These are phyloP conservation scores for Ambrosia trifida DNA, from an alignment of 129 eudicot genomes.

Conservation along the genomic window DNA sequence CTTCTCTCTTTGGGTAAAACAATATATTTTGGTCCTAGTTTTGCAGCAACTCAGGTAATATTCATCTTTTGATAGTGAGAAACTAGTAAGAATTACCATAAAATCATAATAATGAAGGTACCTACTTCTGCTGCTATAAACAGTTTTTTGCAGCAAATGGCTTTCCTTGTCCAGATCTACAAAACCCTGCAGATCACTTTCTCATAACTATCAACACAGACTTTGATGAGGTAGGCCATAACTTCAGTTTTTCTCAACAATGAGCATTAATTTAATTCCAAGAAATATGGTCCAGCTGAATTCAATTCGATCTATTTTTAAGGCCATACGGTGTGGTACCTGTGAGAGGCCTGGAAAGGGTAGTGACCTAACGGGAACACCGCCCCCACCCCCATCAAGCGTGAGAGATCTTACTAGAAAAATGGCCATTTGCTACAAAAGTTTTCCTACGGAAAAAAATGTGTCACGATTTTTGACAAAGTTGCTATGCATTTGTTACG, in stretches of 20 bases:
- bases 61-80: background rate
- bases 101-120: background rate
- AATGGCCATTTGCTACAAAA: too few relatives aligned
- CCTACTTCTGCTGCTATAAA: background rate
- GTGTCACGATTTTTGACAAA: too few relatives aligned
- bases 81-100: background rate
- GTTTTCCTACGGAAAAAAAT: too few relatives aligned
- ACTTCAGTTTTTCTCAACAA: background rate
- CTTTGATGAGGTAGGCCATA: conserved; percentile 49
- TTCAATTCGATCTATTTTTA: too few relatives aligned
- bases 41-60: conserved; percentile 57
- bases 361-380: too few relatives aligned
- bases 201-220: conserved; percentile 66
- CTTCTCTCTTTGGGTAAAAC: conserved; percentile 60
- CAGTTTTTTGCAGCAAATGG: conserved; percentile 66
- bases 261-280: too few relatives aligned
- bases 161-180: conserved; percentile 53
- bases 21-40: conserved; percentile 57
- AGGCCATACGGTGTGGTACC: too few relatives aligned
- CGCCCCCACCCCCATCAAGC: too few relatives aligned
- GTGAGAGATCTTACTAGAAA: too few relatives aligned
- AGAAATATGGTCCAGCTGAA: too few relatives aligned
- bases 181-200: conserved; percentile 67
- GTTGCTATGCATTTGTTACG: too few relatives aligned
- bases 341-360: too few relatives aligned